These are phyloP conservation scores for Podospora appendiculata DNA, from an alignment of 495 filamentous ascomycete species.

Conservation along the genomic window DNA sequence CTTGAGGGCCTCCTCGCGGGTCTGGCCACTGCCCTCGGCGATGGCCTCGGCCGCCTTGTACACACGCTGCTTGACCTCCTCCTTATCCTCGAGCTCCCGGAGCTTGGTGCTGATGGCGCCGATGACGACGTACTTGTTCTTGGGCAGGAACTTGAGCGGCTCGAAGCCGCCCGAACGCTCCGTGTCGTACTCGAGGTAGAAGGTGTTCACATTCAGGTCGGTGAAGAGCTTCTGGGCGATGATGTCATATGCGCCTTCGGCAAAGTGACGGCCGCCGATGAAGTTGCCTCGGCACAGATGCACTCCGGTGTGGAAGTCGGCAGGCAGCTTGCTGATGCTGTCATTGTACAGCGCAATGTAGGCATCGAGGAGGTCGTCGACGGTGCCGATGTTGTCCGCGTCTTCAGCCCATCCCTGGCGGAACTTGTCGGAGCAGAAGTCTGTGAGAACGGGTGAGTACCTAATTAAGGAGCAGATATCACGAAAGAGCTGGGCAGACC, in stretches of 20 bases:
- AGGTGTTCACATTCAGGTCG: constrained; percentile 66
- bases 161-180: constrained; percentile 69
- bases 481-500: constrained; percentile 14
- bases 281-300: constrained; percentile 81
- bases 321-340: constrained; percentile 52
- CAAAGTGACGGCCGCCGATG: constrained; percentile 68
- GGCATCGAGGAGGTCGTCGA: constrained; percentile 59
- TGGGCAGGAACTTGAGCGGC: constrained; percentile 63
- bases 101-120: constrained; percentile 71
- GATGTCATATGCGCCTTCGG: constrained; percentile 71
- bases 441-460: constrained; percentile 21
- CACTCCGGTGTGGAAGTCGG: constrained; percentile 68
- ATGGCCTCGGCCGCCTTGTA: constrained; percentile 62
- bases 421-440: constrained; percentile 76
- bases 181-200: constrained; percentile 81
- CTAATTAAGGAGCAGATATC: too few relatives aligned
- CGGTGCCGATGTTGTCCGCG: constrained; percentile 43
- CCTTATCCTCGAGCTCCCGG: constrained; percentile 63
- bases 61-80: constrained; percentile 62
- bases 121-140: constrained; percentile 67
- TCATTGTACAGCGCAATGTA: constrained; percentile 76
- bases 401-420: constrained; percentile 57
- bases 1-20: constrained; percentile 56
- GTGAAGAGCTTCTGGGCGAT: constrained; percentile 76
- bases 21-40: constrained; percentile 58